These are phyloP conservation scores for Alopecurus myosuroides DNA, from an alignment of 176 grass and related monocot species.

Conservation along the genomic window DNA sequence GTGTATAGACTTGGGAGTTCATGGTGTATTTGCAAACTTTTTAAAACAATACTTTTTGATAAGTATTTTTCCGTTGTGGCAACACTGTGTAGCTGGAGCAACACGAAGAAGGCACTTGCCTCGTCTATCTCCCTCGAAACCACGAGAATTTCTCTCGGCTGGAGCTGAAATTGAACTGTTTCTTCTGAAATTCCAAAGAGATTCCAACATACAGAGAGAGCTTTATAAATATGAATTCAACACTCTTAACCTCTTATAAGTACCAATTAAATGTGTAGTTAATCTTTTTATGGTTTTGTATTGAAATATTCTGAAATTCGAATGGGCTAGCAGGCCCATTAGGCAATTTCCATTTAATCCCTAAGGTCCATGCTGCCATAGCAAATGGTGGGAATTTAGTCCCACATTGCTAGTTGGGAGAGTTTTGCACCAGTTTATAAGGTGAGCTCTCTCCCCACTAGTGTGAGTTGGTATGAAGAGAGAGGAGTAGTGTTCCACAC, in stretches of 20 bases:
- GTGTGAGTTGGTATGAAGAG: too few species aligned
- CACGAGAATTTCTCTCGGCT: too few species aligned
- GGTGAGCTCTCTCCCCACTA: too few species aligned
- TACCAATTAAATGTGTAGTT: neutral
- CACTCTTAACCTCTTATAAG: neutral
- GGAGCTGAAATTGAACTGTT: neutral
- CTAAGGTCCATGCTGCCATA: too few species aligned
- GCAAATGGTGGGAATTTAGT: too few species aligned
- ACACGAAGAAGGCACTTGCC: neutral
- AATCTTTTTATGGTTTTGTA: neutral
- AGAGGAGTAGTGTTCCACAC: too few species aligned
- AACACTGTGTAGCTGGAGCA: neutral
- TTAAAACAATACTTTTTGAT: neutral
- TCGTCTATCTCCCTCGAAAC: neutral
- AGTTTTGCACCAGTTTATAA: too few species aligned
- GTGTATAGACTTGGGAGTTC: neutral
- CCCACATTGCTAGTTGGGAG: too few species aligned
- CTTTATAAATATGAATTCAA: too few species aligned
- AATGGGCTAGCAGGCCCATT: too few species aligned
- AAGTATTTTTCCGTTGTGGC: neutral
- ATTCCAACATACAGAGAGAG: neutral
- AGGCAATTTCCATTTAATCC: too few species aligned
- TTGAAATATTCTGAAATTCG: neutral
- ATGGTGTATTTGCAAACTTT: neutral
- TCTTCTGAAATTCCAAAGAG: neutral